Evolutionary conservation across 139 green algal genomes (phyloP).

Genomic region (Gonium pectorale): DNA sequence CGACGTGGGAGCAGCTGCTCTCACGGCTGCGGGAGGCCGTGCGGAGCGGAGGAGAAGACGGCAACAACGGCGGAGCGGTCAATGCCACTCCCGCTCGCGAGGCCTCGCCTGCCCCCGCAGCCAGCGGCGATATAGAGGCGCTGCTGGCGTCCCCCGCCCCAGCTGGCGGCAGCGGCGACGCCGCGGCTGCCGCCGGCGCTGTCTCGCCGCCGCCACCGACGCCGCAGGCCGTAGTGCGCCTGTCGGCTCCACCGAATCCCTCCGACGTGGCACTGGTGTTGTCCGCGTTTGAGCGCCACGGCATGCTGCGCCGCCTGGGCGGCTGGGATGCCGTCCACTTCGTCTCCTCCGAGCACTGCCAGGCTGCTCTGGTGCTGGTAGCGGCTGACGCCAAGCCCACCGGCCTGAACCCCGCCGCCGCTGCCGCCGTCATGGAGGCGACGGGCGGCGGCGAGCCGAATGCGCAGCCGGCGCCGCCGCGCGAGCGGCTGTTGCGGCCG

Average conservation of each 20-base stretch:
- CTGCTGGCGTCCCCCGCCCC: neutral
- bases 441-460: no score
- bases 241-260: neutral
- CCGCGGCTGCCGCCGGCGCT: neutral
- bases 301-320: constrained; percentile 27
- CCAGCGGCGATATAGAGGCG: neutral
- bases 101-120: constrained; percentile 7
- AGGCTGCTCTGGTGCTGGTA: neutral
- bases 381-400: neutral
- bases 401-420: neutral
- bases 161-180: neutral
- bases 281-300: neutral
- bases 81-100: neutral
- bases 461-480: neutral
- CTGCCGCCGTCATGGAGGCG: no score
- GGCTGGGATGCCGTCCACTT: constrained; percentile 6
- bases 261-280: constrained; percentile 1
- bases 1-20: neutral
- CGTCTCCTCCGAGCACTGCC: constrained; percentile 7
- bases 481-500: constrained; percentile 18
- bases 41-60: neutral
- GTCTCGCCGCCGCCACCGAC: neutral
- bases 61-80: no score
- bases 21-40: neutral
- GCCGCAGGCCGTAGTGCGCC: neutral